These are phyloP conservation scores for Eleusine coracana DNA, from an alignment of 176 grass and related monocot species.

Conservation along the genomic window DNA sequence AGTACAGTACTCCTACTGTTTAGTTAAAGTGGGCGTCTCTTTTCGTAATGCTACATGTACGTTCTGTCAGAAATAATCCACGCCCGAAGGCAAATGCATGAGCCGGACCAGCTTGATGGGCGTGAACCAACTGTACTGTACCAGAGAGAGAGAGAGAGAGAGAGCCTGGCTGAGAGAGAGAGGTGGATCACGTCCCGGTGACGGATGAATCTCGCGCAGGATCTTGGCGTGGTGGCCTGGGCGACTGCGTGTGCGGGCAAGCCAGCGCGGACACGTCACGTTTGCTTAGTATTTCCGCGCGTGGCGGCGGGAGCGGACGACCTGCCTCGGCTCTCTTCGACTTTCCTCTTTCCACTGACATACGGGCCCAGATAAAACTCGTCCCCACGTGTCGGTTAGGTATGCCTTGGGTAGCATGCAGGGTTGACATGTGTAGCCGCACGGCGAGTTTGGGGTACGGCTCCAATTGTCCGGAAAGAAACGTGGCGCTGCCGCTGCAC, in stretches of 20 bases:
- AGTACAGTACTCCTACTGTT: not conserved
- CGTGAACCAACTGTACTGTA: not conserved
- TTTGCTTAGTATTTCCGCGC: not conserved
- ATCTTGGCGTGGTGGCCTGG: slow-evolving; percentile 1
- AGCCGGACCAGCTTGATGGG: too few species aligned
- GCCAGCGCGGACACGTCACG: slow-evolving; percentile 17
- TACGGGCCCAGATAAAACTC: rapidly evolving
- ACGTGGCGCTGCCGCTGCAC: slow-evolving; percentile 22
- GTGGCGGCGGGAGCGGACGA: slow-evolving; percentile 17
- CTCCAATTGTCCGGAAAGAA: slow-evolving; percentile 2
- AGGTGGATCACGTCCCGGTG: not conserved
- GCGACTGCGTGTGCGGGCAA: not conserved
- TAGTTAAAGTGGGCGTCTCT: not conserved
- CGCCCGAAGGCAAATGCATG: not conserved
- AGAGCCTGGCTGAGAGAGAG: too few species aligned
- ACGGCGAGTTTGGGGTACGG: not conserved
- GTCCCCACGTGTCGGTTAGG: not conserved
- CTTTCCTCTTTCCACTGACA: not conserved
- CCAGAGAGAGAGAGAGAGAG: too few species aligned
- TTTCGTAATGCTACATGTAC: not conserved
- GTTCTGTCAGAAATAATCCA: not conserved
- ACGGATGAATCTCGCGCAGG: slow-evolving; percentile 26
- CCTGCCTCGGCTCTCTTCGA: too few species aligned
- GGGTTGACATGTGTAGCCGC: not conserved
- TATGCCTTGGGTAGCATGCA: not conserved